Conservation (phyloP, 2,329 filamentous ascomycete species). For the Metarhizium rileyi region DNA sequence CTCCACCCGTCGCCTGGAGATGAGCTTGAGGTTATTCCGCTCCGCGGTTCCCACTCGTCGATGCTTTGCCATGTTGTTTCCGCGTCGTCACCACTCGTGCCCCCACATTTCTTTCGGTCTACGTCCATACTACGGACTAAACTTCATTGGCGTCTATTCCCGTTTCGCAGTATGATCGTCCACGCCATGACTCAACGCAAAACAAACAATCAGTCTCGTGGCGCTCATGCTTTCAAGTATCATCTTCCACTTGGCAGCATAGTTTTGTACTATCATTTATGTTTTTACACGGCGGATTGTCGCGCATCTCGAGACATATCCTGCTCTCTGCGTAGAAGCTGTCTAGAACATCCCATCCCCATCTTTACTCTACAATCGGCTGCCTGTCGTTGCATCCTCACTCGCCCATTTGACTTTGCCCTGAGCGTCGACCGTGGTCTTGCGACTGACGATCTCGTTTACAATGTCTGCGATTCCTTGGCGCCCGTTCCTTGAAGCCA, state of each 20-base stretch:
- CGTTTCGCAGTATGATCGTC: background rate
- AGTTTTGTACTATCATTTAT: conserved; percentile 1
- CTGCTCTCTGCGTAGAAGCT: background rate
- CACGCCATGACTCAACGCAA: background rate
- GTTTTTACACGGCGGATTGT: conserved; percentile 1
- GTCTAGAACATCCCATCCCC: background rate
- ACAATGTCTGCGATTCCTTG: conserved; percentile 62
- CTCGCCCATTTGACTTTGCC: conserved; percentile 32
- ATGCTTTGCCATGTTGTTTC: conserved; percentile 1
- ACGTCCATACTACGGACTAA: background rate
- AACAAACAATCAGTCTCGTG: background rate
- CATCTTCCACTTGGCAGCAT: background rate
- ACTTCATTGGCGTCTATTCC: background rate
- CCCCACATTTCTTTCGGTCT: background rate
- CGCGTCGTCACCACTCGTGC: background rate
- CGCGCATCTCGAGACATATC: background rate
- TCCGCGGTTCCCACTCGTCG: background rate
- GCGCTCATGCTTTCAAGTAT: background rate
- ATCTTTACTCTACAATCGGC: conserved; percentile 19
- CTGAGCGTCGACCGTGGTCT: conserved; percentile 38
- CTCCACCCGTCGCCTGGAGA: background rate
- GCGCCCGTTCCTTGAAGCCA: conserved; percentile 49
- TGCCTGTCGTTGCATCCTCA: conserved; percentile 19
- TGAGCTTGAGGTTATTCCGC: conserved; percentile 1
- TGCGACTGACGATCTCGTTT: conserved; percentile 56